These are phyloP conservation scores for Beauveria bassiana DNA, from an alignment of 2,329 filamentous ascomycete species.

Conservation along the genomic window DNA sequence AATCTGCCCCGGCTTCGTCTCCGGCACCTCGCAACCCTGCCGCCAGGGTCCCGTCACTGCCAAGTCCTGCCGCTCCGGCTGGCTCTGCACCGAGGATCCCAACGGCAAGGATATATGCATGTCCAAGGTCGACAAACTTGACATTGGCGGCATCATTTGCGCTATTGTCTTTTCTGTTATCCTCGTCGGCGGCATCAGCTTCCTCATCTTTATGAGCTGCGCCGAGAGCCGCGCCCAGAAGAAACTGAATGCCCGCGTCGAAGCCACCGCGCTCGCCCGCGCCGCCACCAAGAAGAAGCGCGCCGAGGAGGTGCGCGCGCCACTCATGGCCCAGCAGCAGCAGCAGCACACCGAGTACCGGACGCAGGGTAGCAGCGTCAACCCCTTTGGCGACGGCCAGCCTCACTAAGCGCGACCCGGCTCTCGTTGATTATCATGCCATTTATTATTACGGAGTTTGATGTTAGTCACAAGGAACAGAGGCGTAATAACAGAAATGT, in stretches of 20 bases:
- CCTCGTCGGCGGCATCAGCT: conserved; percentile 28
- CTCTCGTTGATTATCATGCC: neutral
- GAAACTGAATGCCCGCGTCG: conserved; percentile 35
- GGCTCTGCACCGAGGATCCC: conserved; percentile 36
- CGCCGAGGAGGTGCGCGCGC: conserved; percentile 25
- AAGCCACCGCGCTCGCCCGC: conserved; percentile 43
- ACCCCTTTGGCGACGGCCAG: conserved; percentile 32
- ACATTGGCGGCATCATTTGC: conserved; percentile 39
- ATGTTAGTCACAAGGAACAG: neutral
- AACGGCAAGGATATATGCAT: conserved; percentile 33
- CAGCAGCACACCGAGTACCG: conserved; percentile 15
- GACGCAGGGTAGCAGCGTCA: conserved; percentile 11
- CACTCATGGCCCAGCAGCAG: conserved; percentile 27
- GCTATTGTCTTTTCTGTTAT: conserved; percentile 38
- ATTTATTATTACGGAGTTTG: neutral
- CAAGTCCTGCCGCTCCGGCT: conserved; percentile 33
- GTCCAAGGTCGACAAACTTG: conserved; percentile 30
- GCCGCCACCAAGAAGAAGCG: conserved; percentile 38
- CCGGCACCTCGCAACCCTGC: conserved; percentile 32
- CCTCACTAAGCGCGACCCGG: conserved; percentile 6
- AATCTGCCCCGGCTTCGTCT: conserved; percentile 32
- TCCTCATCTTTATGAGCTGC: conserved; percentile 45
- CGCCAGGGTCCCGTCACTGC: conserved; percentile 25
- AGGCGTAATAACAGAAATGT: neutral
- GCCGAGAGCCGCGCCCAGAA: conserved; percentile 39